Evolutionary conservation across 2,329 filamentous ascomycete genomes (phyloP), one percentile per base, ranked within the genome.

Genomic region (Pezicula rhizophila): DNA sequence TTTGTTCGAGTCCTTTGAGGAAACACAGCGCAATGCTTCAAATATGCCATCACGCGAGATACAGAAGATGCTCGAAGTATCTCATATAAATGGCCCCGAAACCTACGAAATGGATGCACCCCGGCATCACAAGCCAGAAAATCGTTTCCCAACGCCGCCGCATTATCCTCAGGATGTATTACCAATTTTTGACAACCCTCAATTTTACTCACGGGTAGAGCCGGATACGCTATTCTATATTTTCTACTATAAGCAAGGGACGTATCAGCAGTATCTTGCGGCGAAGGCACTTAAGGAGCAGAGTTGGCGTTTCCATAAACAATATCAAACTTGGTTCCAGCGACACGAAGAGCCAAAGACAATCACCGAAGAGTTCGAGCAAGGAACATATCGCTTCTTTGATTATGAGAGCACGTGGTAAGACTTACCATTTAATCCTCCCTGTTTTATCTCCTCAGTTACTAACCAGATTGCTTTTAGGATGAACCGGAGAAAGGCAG

Each of bases 271-370:
- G 66, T 96, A 91, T 64, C 77, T 97, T 51, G 90, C 93, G 1
- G 93, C 93, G 12, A 96, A 95, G 70, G 89, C 93, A n/a, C 74
- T 99, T 46, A 99, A 99, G 72, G 88, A 92, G 57, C 93, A 99
- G 69, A 96, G 91, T 69, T 99, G 93, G 93, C 81, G 93, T 49
- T 99, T 99, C 68, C 93, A 99, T 72, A 99, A 99, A 75, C 93
- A 97, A 68, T 99, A 99, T 66, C 93, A 96, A 69, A 99, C 93
- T 1, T 99, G 93, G 93, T 99, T 99, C 64, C 93, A 99, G 69
- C 80, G 93, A 45, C 93, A 99, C 59, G 93, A 99, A 65, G 93
- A 99, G 73, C 93, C 93, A 15, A 99, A 99, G 76, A 91, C 84
- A 60, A 99, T 99, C 64, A 97, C 93, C 0, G 93, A 99, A 69